phyloP scores from a whole-genome alignment of 176 grass and related monocot species.

The Ampelocalamus luodianensis region DNA sequence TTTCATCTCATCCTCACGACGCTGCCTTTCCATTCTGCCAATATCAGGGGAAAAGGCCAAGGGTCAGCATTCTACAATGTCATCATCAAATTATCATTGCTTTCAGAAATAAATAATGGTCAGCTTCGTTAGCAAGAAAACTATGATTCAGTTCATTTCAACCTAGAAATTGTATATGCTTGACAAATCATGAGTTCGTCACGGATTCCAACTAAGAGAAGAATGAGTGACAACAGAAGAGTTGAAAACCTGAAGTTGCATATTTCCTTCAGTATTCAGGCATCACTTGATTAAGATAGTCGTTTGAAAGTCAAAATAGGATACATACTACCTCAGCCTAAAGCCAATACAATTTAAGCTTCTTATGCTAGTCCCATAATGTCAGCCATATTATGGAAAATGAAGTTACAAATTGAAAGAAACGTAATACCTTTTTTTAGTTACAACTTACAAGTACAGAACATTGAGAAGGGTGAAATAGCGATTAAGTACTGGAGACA shows the following conservation, averaged over 20 bases:
- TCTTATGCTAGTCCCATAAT: background rate
- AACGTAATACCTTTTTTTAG: background rate
- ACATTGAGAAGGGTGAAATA: constrained; percentile 14
- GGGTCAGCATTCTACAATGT: constrained; percentile 6
- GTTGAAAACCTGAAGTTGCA: background rate
- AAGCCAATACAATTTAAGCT: constrained; percentile 3
- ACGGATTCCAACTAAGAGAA: background rate
- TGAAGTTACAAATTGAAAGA: background rate
- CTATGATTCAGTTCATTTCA: background rate
- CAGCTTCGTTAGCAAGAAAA: constrained; percentile 17
- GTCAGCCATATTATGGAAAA: constrained; percentile 13
- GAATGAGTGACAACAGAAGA: background rate
- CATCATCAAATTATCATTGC: constrained; percentile 13
- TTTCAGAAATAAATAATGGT: background rate
- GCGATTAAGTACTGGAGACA: background rate
- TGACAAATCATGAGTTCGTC: background rate
- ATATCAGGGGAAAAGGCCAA: constrained; percentile 37
- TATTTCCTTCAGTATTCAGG: constrained; percentile 2
- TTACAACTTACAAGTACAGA: constrained; percentile 22
- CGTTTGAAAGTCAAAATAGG: background rate
- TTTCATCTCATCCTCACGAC: constrained; percentile 80
- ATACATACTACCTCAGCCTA: background rate
- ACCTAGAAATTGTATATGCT: constrained; percentile 3
- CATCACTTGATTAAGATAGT: background rate
- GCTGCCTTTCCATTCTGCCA: constrained; percentile 88